These are phyloP conservation scores for Cryptococcus deneoformans DNA, from an alignment of 1,284 basidiomycete species.

Conservation along the genomic window DNA sequence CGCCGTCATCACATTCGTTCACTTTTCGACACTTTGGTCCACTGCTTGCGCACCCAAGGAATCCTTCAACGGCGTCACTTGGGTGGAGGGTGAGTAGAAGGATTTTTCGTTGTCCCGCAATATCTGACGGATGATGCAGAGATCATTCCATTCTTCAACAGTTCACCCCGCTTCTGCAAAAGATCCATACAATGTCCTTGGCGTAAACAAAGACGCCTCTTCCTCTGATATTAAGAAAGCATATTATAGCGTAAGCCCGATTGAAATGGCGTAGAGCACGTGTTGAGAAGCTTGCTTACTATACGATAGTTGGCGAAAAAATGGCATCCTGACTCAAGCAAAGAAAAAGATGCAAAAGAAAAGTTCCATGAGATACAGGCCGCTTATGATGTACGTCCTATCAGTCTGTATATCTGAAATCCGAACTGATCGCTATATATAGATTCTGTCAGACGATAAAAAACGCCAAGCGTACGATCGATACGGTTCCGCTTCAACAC, in stretches of 20 bases:
- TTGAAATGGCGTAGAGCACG: neutral
- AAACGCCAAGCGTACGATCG: slow-evolving; percentile 92
- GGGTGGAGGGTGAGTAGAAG: neutral
- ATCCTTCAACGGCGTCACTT: neutral
- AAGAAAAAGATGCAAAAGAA: slow-evolving; percentile 84
- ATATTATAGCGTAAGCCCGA: slow-evolving; percentile 74
- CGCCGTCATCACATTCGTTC: slow-evolving; percentile 5
- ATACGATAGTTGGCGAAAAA: slow-evolving; percentile 82
- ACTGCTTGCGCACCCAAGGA: neutral
- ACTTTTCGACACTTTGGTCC: slow-evolving; percentile 5
- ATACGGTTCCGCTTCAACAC: slow-evolving; percentile 90
- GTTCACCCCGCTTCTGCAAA: slow-evolving; percentile 60
- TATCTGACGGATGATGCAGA: slow-evolving; percentile 51
- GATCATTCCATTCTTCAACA: slow-evolving; percentile 69
- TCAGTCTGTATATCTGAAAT: neutral
- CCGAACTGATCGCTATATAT: slow-evolving; percentile 9
- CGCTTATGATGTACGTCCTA: slow-evolving; percentile 84
- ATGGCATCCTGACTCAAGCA: slow-evolving; percentile 97
- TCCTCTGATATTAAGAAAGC: slow-evolving; percentile 92
- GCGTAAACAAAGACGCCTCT: slow-evolving; percentile 79
- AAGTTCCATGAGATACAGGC: slow-evolving; percentile 96
- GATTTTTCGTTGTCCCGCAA: neutral
- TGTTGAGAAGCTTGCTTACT: neutral
- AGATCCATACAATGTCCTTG: slow-evolving; percentile 88
- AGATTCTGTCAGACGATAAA: slow-evolving; percentile 91